Base-by-base conservation (phyloP, 768 basidiomycete species). In the Hygrocybe coccinea region DNA sequence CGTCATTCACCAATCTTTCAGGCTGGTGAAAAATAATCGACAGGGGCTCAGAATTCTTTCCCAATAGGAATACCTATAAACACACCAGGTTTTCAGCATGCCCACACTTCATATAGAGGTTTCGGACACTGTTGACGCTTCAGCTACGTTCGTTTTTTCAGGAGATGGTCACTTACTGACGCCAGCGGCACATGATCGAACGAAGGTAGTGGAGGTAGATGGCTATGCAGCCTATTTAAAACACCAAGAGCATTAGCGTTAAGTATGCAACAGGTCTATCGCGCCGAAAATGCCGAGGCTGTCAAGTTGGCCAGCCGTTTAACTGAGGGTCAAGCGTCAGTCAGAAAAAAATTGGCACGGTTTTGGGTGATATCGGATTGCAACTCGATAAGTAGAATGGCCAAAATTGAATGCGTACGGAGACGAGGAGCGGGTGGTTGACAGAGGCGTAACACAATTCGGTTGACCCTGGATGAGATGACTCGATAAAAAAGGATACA, bases 141-240 rank as follows among this genome's bases (percentile, higher is more conserved):
- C 38, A 50, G 35, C 3, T 24, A 19, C 5, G 17, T 15, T 21
- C 45, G 49, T 11, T 14, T 10, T 2, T 6, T 17, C 55, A 35
- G 24, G 50, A 17, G 38, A 5, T 24, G 19, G 19, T 19, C 3
- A 74, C 79, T 67, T 62, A 83, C 82, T 76, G 79, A 70, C 82
- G 79, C 64, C 69, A 74, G 62, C 71, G 73, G 67, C 82, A 83
- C 82, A 83, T 83, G 14, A 34, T 21, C 50, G 44, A 36, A 55
- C 41, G 52, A 53, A 33, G 45, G 50, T 44, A 52, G 50, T 29
- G 29, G 29, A 29, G 29, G 29, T 4, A 29, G 29, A n/a, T n/a
- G n/a, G n/a, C n/a, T n/a, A n/a, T n/a, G n/a, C n/a, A n/a, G n/a
- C n/a, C n/a, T n/a, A n/a, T n/a, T n/a, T n/a, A n/a, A n/a, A n/a